These are phyloP conservation scores for Dactylellina sp. DNA, from an alignment of 2,329 filamentous ascomycete genomes.

Conservation along the genomic window DNA sequence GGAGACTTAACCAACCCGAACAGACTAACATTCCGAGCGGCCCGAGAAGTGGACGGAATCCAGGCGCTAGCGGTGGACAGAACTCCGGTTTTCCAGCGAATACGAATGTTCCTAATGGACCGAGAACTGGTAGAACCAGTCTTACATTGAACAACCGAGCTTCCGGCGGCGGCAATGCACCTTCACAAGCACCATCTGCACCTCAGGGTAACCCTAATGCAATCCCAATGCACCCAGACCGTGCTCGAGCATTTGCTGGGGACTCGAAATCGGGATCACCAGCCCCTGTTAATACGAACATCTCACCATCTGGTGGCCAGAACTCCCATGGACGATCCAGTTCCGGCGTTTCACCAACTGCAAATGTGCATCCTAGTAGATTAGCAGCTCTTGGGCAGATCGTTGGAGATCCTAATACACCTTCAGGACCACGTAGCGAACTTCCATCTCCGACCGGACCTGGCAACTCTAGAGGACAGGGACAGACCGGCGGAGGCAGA, in stretches of 20 bases:
- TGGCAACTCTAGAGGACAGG: conserved; percentile 41
- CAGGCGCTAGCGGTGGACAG: conserved; percentile 32
- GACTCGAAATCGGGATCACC: conserved; percentile 16
- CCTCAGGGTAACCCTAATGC: conserved; percentile 21
- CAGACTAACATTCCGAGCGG: conserved; percentile 58
- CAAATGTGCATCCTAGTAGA: conserved; percentile 49
- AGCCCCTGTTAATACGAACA: conserved; percentile 43
- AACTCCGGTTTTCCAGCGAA: conserved; percentile 29
- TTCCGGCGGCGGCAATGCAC: conserved; percentile 33
- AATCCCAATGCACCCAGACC: conserved; percentile 55
- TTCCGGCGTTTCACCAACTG: conserved; percentile 35
- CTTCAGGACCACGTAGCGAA: conserved; percentile 52
- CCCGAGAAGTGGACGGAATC: conserved; percentile 54
- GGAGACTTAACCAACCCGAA: conserved; percentile 60
- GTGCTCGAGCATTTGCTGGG: conserved; percentile 34
- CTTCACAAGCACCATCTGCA: conserved; percentile 10
- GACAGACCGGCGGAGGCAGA: conserved; percentile 32
- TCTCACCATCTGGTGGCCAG: conserved; percentile 33
- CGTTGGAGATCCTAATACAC: conserved; percentile 35
- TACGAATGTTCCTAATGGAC: conserved; percentile 58
- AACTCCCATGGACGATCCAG: conserved; percentile 44
- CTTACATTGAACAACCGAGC: conserved; percentile 47
- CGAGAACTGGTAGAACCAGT: conserved; percentile 56
- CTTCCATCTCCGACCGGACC: conserved; percentile 59
- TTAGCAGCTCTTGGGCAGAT: conserved; percentile 37